Evolutionary conservation across 371 early-diverging fungal species (phyloP).

Genomic region (Lichtheimia corymbifera): DNA sequence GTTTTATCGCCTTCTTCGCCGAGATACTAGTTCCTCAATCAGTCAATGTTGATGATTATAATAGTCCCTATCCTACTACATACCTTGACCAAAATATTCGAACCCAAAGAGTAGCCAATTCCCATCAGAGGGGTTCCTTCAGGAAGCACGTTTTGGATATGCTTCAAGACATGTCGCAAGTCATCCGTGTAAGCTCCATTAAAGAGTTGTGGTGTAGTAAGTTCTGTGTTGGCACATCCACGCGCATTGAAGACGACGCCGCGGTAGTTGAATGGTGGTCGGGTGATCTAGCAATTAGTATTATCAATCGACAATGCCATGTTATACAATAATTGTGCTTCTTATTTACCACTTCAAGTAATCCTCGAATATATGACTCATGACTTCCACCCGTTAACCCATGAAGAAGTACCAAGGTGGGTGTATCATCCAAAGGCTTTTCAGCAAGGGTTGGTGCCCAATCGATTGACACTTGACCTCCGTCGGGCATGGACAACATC

Average conservation of each 20-base stretch:
- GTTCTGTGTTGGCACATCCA: slow-evolving; percentile 78
- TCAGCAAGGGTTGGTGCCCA: slow-evolving; percentile 68
- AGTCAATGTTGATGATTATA: too few relatives aligned
- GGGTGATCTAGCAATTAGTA: slow-evolving; percentile 28
- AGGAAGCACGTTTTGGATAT: slow-evolving; percentile 51
- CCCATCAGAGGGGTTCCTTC: slow-evolving; percentile 73
- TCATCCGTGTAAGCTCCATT: slow-evolving; percentile 86
- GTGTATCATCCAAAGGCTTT: slow-evolving; percentile 55
- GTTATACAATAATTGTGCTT: background rate
- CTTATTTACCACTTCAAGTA: slow-evolving; percentile 61
- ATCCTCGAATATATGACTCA: slow-evolving; percentile 82
- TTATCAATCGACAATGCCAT: background rate
- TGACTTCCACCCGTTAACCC: slow-evolving; percentile 91
- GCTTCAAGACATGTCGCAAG: slow-evolving; percentile 60
- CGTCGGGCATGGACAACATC: slow-evolving; percentile 71
- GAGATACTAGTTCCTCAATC: slow-evolving; percentile 53
- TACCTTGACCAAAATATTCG: slow-evolving; percentile 89
- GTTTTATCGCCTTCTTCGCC: slow-evolving; percentile 84
- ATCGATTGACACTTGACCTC: slow-evolving; percentile 86
- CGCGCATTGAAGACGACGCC: slow-evolving; percentile 88
- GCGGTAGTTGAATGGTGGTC: slow-evolving; percentile 62
- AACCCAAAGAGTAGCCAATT: slow-evolving; percentile 88
- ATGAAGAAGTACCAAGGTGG: slow-evolving; percentile 80
- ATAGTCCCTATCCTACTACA: background rate
- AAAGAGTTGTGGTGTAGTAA: slow-evolving; percentile 81